phyloP scores from a whole-genome alignment of 1,284 basidiomycete species.

The Malassezia globosa region DNA sequence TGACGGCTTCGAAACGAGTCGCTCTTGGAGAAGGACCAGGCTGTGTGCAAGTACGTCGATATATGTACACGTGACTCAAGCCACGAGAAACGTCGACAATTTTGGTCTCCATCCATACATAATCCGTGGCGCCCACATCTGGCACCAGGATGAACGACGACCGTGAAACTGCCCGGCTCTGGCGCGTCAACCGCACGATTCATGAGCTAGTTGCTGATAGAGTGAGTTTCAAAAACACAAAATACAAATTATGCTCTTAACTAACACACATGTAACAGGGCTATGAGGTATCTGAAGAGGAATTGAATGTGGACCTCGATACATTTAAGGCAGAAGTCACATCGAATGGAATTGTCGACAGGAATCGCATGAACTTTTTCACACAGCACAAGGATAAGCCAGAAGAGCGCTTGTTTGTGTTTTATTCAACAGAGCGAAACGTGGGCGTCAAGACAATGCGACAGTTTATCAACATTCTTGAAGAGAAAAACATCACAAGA shows the following conservation, averaged over 20 bases:
- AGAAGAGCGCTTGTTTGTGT: conserved; percentile 77
- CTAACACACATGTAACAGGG: conserved; percentile 50
- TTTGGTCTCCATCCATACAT: too few species aligned
- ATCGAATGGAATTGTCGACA: conserved; percentile 50
- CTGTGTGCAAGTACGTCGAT: too few species aligned
- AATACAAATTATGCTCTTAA: not conserved
- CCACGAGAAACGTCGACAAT: too few species aligned
- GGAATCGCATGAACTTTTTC: conserved; percentile 42
- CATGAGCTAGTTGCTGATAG: conserved; percentile 85
- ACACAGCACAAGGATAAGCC: conserved; percentile 45
- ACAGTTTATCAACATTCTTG: conserved; percentile 41
- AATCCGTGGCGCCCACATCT: not conserved
- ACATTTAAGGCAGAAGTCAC: conserved; percentile 54
- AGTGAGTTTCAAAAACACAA: conserved; percentile 20
- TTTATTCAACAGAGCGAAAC: conserved; percentile 55
- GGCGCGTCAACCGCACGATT: conserved; percentile 91
- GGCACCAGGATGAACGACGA: conserved; percentile 45
- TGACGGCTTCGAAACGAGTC: too few species aligned
- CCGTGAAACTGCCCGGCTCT: conserved; percentile 58
- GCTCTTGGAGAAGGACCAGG: too few species aligned
- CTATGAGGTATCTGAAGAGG: conserved; percentile 77
- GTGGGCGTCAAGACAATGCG: conserved; percentile 47
- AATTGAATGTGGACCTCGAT: conserved; percentile 70
- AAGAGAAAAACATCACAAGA: conserved; percentile 64
- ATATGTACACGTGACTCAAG: too few species aligned